Percentiles rank a stretch among this genome's conserved stretches.
Evolutionary conservation across 352 stramenopile species (phyloP).

Genomic region (Pythium oligandrum): DNA sequence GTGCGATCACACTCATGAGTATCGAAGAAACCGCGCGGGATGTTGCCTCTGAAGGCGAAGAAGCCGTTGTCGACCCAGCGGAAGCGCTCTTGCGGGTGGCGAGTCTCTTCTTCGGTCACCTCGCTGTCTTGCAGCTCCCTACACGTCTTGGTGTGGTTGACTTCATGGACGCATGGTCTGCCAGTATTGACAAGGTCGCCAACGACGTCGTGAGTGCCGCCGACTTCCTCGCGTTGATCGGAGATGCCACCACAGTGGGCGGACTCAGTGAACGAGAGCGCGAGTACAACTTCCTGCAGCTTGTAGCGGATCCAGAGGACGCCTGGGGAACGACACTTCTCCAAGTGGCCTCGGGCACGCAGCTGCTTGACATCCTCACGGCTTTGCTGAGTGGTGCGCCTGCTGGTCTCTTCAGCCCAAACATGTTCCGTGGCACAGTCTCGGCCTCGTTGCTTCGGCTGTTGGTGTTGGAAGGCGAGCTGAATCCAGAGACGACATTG

Average conservation of each 20-base stretch:
- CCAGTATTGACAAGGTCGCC: slow-evolving; percentile 55
- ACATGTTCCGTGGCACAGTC: slow-evolving; percentile 67
- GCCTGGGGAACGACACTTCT: slow-evolving; percentile 38
- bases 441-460: slow-evolving; percentile 43
- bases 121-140: slow-evolving; percentile 45
- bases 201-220: slow-evolving; percentile 53
- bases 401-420: slow-evolving; percentile 49
- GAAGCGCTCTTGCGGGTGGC: slow-evolving; percentile 43
- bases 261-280: slow-evolving; percentile 37
- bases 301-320: slow-evolving; percentile 46
- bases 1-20: slow-evolving; percentile 56
- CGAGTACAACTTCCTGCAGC: slow-evolving; percentile 65
- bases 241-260: slow-evolving; percentile 24
- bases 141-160: slow-evolving; percentile 49
- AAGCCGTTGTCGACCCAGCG: slow-evolving; percentile 24
- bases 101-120: slow-evolving; percentile 48
- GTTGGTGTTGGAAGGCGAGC: slow-evolving; percentile 13
- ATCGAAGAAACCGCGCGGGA: slow-evolving; percentile 47
- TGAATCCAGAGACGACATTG: slow-evolving; percentile 7
- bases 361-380: slow-evolving; percentile 67
- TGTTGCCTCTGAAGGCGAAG: slow-evolving; percentile 18
- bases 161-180: slow-evolving; percentile 73
- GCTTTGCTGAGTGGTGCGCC: slow-evolving; percentile 46
- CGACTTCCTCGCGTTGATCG: slow-evolving; percentile 58
- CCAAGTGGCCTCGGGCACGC: slow-evolving; percentile 42